Evolutionary conservation across 306 rosid species (phyloP).

Genomic region (Cicer yamashitae): DNA sequence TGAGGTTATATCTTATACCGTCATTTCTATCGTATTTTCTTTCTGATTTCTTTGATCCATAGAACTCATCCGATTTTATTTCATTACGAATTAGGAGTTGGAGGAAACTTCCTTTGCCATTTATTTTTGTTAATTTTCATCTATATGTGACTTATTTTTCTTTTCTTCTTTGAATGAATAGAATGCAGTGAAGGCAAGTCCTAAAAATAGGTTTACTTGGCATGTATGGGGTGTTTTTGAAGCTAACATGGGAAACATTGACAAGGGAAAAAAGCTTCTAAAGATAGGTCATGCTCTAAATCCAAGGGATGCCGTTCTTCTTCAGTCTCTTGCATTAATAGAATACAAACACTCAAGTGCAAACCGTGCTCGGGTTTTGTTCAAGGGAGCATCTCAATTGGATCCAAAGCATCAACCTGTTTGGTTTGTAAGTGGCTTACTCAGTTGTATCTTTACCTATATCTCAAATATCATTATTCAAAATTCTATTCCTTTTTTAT

Average conservation of each 20-base stretch:
- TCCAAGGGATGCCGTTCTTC: constrained; percentile 94
- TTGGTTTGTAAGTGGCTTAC: constrained; percentile 76
- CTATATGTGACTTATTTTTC: constrained; percentile 18
- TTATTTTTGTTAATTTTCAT: constrained; percentile 25
- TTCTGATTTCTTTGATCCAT: constrained; percentile 16
- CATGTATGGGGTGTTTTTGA: constrained; percentile 98
- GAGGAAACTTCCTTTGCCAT: not conserved
- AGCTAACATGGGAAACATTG: constrained; percentile 74
- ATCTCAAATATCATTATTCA: constrained; percentile 21
- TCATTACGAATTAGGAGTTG: constrained; percentile 15
- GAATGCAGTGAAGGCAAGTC: constrained; percentile 95
- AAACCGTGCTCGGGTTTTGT: constrained; percentile 81
- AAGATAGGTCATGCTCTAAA: constrained; percentile 88
- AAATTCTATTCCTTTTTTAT: constrained; percentile 9
- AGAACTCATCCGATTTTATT: constrained; percentile 17
- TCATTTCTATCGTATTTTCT: not conserved
- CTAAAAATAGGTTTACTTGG: constrained; percentile 95
- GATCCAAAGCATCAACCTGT: constrained; percentile 97
- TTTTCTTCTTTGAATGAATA: constrained; percentile 43
- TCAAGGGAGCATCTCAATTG: constrained; percentile 83
- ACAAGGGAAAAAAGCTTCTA: constrained; percentile 78
- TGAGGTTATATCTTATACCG: constrained; percentile 64
- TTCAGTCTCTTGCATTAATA: constrained; percentile 92
- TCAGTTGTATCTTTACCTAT: constrained; percentile 24
- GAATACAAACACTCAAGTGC: constrained; percentile 86